These are phyloP conservation scores for Cyberlindnera veronae DNA, from an alignment of 805 yeast species.

Conservation along the genomic window DNA sequence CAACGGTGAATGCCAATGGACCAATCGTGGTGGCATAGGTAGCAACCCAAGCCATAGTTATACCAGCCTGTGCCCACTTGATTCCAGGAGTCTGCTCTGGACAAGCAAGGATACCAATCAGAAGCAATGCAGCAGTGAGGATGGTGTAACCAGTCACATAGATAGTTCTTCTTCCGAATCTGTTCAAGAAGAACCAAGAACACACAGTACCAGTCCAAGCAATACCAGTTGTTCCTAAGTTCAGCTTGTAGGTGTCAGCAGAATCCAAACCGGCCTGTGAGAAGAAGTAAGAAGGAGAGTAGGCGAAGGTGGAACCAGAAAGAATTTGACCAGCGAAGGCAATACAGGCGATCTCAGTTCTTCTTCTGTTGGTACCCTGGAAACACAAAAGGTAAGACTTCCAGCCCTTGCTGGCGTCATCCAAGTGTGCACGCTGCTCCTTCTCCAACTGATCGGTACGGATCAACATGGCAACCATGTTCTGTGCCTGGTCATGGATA, in stretches of 20 bases:
- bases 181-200: constrained; percentile 32
- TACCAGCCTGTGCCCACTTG: constrained; percentile 23
- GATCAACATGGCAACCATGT: constrained; percentile 20
- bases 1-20: constrained; percentile 36
- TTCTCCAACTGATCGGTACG: constrained; percentile 20
- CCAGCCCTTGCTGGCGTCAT: constrained; percentile 11
- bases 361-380: constrained; percentile 39
- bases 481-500: constrained; percentile 17
- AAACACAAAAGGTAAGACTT: constrained; percentile 40
- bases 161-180: constrained; percentile 31
- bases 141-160: constrained; percentile 28
- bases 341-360: constrained; percentile 39
- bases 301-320: constrained; percentile 47
- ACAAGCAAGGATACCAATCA: constrained; percentile 18
- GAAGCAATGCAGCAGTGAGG: constrained; percentile 17
- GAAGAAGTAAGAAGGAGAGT: constrained; percentile 45
- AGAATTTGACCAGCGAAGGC: constrained; percentile 41
- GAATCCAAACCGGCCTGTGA: constrained; percentile 43
- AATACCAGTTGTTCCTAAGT: constrained; percentile 32
- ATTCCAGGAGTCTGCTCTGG: constrained; percentile 15
- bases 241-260: constrained; percentile 30
- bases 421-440: constrained; percentile 7
- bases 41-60: constrained; percentile 20
- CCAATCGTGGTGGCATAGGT: constrained; percentile 37
- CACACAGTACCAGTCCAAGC: constrained; percentile 31